phyloP scores from a whole-genome alignment of 352 stramenopile genomes.

The Phytophthora fragariae region DNA sequence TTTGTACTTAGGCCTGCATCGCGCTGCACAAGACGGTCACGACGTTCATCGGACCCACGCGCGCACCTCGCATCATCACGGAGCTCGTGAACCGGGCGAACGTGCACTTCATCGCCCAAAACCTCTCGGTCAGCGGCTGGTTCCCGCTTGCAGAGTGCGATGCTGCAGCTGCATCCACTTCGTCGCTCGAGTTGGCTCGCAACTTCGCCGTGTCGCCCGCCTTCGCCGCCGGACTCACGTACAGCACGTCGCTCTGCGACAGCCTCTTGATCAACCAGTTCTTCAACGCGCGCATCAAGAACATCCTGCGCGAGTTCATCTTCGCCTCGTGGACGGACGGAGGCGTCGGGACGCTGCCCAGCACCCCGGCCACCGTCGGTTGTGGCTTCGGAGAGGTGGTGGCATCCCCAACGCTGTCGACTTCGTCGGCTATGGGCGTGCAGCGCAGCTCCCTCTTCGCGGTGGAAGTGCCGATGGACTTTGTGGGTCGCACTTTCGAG shows the following conservation, averaged over 20 bases:
- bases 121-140: constrained; percentile 72
- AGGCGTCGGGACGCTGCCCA: constrained; percentile 30
- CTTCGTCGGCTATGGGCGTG: constrained; percentile 43
- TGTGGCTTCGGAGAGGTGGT: constrained; percentile 20
- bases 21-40: constrained; percentile 82
- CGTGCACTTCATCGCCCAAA: constrained; percentile 85
- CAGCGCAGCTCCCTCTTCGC: constrained; percentile 83
- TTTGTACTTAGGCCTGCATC: constrained; percentile 52
- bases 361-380: constrained; percentile 19
- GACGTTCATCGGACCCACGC: constrained; percentile 59
- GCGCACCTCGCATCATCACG: constrained; percentile 74
- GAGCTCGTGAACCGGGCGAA: constrained; percentile 83
- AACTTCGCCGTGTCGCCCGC: constrained; percentile 78
- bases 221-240: constrained; percentile 81
- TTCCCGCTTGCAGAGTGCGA: constrained; percentile 52
- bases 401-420: constrained; percentile 26
- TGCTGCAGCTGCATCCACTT: constrained; percentile 41
- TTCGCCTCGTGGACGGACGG: constrained; percentile 82
- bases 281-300: constrained; percentile 89
- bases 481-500: constrained; percentile 81
- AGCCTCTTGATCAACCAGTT: constrained; percentile 90
- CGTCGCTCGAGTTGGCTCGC: constrained; percentile 59
- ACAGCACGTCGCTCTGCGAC: constrained; percentile 87
- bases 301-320: constrained; percentile 86
- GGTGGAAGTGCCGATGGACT: constrained; percentile 77